Base-by-base conservation (phyloP, 305 asterid genomes). In the Striga hermonthica region DNA sequence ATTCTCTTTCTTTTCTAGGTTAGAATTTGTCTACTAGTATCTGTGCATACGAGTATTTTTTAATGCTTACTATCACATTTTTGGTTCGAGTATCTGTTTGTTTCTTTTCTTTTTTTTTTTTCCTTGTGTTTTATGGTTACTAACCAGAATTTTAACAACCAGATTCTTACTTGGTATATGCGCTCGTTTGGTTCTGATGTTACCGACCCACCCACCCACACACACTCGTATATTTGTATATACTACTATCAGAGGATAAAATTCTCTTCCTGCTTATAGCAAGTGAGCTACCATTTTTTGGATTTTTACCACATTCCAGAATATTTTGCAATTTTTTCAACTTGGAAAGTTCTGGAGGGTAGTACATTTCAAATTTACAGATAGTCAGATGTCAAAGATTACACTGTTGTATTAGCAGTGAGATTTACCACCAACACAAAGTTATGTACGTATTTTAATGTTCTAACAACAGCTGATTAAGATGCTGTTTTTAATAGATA, bases 21-120 rank as follows among this genome's bases (percentile, higher is more conserved):
- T 22, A 22, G 47, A 58, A 65, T 36, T 57, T 63, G 49, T 50
- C 35, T 22, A 50, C 10, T 45, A 5, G 22, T 16, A 7, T 47
- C 2, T 16, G 56, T 55, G 16, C 13, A 66, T 39, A 45, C 47
- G 7, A 37, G 31, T 0, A 7, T 50, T 65, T 37, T 38, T 11
- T 12, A n/a, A 40, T 62, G 40, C 15, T 6, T 22, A 56, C 34
- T 37, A n/a, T 5, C 49, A 39, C 0, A 11, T 60, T 48, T 50
- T 40, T 64, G 55, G 55, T 38, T 36, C 47, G 13, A 9, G 7
- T 34, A 37, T 43, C 53, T 28, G 4, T 52, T 56, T 57, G 41
- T 11, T 4, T n/a, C 49, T 8, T 69, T 65, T 55, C 45, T 4
- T 61, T n/a, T 57, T 49, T 11, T 4, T n/a, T 58, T 8, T 69